Evolutionary conservation across 1,284 basidiomycete species (phyloP).

Genomic region (Microbotryum silenes-acaulis): DNA sequence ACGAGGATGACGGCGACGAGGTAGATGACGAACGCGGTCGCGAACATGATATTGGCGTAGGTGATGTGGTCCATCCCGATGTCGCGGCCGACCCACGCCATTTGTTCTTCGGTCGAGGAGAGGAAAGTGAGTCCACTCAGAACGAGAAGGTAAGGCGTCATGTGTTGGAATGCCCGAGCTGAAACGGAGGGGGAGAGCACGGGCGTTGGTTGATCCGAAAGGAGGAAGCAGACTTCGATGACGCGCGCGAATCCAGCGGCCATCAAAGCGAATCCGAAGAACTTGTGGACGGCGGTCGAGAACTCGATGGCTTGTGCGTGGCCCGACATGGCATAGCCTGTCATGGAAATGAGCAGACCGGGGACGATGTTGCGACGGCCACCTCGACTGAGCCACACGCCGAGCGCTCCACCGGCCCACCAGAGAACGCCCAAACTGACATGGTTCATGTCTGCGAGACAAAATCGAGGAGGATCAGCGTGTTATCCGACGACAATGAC

Average conservation of each 20-base stretch:
- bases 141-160: conserved; percentile 68
- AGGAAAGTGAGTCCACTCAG: conserved; percentile 74
- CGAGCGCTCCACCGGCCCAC: conserved; percentile 86
- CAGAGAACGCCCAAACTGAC: conserved; percentile 43
- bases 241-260: conserved; percentile 73
- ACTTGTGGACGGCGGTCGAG: conserved; percentile 50
- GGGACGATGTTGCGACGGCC: conserved; percentile 80
- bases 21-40: conserved; percentile 54
- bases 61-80: conserved; percentile 27
- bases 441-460: conserved; percentile 30
- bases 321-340: conserved; percentile 91
- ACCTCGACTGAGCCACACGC: conserved; percentile 74
- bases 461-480: neutral
- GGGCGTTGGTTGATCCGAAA: conserved; percentile 42
- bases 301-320: conserved; percentile 78
- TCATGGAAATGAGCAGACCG: conserved; percentile 63
- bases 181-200: conserved; percentile 19
- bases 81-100: conserved; percentile 53
- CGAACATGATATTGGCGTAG: conserved; percentile 60
- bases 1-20: conserved; percentile 57
- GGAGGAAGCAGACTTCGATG: conserved; percentile 74
- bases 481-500: neutral
- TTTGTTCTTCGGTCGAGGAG: conserved; percentile 83
- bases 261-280: conserved; percentile 56
- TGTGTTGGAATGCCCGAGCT: conserved; percentile 63